Conservation (phyloP, 129 eudicot genomes). For the Ambrosia trifida region DNA sequence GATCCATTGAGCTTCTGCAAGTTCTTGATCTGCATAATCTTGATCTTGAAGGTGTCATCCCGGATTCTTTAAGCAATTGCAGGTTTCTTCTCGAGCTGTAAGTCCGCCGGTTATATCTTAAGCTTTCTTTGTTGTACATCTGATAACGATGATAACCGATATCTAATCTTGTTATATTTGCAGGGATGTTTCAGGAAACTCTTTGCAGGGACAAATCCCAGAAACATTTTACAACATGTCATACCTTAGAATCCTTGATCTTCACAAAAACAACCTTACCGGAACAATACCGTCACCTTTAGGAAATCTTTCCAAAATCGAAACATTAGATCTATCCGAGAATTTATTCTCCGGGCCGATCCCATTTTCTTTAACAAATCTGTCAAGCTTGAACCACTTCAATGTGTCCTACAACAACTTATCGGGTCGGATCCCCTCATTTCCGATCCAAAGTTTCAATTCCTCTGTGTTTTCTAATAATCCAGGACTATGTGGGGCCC, state of each 20-base stretch:
- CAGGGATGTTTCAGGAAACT: slow-evolving; percentile 84
- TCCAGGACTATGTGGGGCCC: slow-evolving; percentile 77
- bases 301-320: slow-evolving; percentile 66
- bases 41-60: slow-evolving; percentile 65
- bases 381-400: slow-evolving; percentile 55
- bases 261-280: slow-evolving; percentile 64
- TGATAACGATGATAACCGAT: neutral
- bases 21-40: slow-evolving; percentile 84
- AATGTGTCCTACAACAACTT: slow-evolving; percentile 75
- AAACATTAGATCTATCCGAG: slow-evolving; percentile 67
- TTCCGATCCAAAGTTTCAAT: slow-evolving; percentile 53
- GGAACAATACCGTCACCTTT: slow-evolving; percentile 71
- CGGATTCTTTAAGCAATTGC: slow-evolving; percentile 66
- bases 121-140: slow-evolving; percentile 11
- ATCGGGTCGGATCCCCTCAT: slow-evolving; percentile 64
- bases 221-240: slow-evolving; percentile 77
- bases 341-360: slow-evolving; percentile 69
- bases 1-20: slow-evolving; percentile 75
- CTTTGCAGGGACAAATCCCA: slow-evolving; percentile 72
- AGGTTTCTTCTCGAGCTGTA: slow-evolving; percentile 89
- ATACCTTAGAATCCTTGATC: slow-evolving; percentile 73
- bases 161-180: slow-evolving; percentile 26
- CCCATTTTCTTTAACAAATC: slow-evolving; percentile 54
- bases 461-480: slow-evolving; percentile 62
- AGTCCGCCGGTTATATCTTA: slow-evolving; percentile 39